A percentile compares a stretch with the other conserved stretches of the same genome.
These are phyloP conservation scores for Chytriomyces sp. DNA, from an alignment of 192 early-diverging fungal species.

Conservation along the genomic window DNA sequence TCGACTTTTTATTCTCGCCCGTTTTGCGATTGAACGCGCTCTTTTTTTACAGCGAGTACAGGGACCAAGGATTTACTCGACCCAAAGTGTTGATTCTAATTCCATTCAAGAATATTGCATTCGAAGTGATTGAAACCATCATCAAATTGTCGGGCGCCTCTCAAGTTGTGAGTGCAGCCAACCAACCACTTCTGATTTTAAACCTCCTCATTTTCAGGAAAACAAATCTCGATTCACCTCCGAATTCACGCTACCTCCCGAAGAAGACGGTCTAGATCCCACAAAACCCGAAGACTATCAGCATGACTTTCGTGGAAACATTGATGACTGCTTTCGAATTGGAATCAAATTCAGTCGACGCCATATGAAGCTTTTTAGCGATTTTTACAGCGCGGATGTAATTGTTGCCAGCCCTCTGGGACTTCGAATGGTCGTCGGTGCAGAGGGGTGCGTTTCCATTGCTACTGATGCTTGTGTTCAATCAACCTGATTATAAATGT, in stretches of 20 bases:
- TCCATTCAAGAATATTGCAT: conserved; percentile 84
- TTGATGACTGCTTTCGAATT: conserved; percentile 93
- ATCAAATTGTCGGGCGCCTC: conserved; percentile 77
- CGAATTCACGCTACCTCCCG: conserved; percentile 73
- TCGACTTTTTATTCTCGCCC: neutral
- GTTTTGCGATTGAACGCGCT: neutral
- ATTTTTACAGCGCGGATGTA: conserved; percentile 90
- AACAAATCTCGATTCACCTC: conserved; percentile 82
- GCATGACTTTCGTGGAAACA: conserved; percentile 89
- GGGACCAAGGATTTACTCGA: conserved; percentile 95
- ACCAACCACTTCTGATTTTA: too few relatives aligned
- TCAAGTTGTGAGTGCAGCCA: conserved; percentile 60
- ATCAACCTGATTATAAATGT: neutral
- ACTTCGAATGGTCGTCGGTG: conserved; percentile 84
- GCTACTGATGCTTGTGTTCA: neutral
- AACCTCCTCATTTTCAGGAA: conserved; percentile 53
- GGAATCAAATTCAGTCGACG: conserved; percentile 89
- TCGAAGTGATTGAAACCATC: conserved; percentile 78
- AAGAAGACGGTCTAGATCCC: conserved; percentile 64
- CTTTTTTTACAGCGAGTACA: conserved; percentile 64
- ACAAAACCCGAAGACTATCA: conserved; percentile 81
- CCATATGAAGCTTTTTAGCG: conserved; percentile 82
- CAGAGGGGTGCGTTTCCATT: conserved; percentile 61
- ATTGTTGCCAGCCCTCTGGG: conserved; percentile 93
- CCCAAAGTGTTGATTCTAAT: conserved; percentile 89